Percentiles rank a stretch among this genome's conserved stretches.
Conservation (phyloP, 768 basidiomycete genomes). For the Gelatoporia subvermispora region DNA sequence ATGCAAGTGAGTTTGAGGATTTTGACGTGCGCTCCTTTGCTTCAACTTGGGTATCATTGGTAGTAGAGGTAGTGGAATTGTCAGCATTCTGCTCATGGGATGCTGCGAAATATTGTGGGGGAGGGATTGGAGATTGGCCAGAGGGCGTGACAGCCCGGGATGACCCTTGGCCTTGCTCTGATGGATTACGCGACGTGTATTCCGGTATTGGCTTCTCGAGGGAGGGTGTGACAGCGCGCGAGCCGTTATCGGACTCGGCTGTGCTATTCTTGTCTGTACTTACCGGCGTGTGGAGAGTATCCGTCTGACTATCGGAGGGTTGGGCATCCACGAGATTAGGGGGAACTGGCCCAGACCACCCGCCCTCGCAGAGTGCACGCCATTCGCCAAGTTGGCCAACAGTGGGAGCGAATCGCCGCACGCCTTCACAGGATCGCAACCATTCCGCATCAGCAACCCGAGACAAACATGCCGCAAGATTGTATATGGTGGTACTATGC, state of each 20-base stretch:
- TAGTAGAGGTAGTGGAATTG: background rate
- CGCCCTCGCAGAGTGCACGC: conserved; percentile 71
- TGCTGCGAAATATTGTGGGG: conserved; percentile 15
- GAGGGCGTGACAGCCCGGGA: conserved; percentile 14
- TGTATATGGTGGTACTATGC: conserved; percentile 53
- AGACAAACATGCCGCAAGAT: conserved; percentile 58
- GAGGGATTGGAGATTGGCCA: conserved; percentile 11
- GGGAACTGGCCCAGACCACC: conserved; percentile 55
- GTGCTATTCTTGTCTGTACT: too few species aligned
- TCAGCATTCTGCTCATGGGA: conserved; percentile 3
- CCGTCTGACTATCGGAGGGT: background rate
- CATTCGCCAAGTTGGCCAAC: conserved; percentile 72
- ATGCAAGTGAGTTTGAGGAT: conserved; percentile 58
- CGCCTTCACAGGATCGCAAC: conserved; percentile 65
- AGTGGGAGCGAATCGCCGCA: conserved; percentile 59
- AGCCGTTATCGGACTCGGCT: background rate
- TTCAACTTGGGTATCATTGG: background rate
- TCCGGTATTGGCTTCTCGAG: conserved; percentile 11
- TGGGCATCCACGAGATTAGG: conserved; percentile 34
- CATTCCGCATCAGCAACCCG: conserved; percentile 80
- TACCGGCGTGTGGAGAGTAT: too few species aligned
- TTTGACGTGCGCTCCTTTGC: conserved; percentile 10
- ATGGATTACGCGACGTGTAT: conserved; percentile 12
- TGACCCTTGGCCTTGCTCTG: conserved; percentile 9
- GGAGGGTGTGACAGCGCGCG: background rate